phyloP scores from a whole-genome alignment of 805 yeast genomes.

The Starmerella vitae region DNA sequence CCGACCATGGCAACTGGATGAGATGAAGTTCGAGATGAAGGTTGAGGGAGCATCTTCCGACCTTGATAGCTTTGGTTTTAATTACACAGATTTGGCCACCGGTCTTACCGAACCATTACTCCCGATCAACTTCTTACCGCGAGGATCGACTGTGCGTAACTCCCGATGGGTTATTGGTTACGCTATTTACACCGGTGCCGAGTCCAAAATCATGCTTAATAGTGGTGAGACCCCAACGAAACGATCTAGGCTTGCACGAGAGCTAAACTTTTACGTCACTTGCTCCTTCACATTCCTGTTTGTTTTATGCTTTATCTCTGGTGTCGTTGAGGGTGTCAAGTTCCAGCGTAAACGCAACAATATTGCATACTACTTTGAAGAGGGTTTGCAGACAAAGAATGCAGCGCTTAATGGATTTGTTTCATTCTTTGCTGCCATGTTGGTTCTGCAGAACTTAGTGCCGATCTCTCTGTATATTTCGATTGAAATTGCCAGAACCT shows the following conservation, averaged over 20 bases:
- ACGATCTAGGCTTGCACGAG: conserved; percentile 48
- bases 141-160: conserved; percentile 63
- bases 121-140: conserved; percentile 47
- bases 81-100: conserved; percentile 34
- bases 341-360: conserved; percentile 36
- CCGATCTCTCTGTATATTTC: conserved; percentile 72
- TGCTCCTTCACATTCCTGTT: conserved; percentile 51
- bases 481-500: conserved; percentile 63
- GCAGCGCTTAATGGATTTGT: conserved; percentile 55
- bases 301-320: conserved; percentile 53
- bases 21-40: conserved; percentile 46
- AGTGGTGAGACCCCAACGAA: conserved; percentile 69
- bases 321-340: conserved; percentile 54
- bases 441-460: conserved; percentile 61
- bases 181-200: conserved; percentile 64
- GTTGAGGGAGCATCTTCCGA: conserved; percentile 61
- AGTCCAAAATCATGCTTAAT: conserved; percentile 64
- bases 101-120: conserved; percentile 41
- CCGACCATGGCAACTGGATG: conserved; percentile 46
- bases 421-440: conserved; percentile 57
- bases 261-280: conserved; percentile 52
- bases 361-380: conserved; percentile 42
- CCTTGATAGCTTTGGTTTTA: conserved; percentile 55
- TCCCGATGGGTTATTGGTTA: conserved; percentile 65
- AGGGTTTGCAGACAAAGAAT: conserved; percentile 42